Evolutionary conservation across 1,284 basidiomycete species (phyloP).

Genomic region (Malassezia obtusa): DNA sequence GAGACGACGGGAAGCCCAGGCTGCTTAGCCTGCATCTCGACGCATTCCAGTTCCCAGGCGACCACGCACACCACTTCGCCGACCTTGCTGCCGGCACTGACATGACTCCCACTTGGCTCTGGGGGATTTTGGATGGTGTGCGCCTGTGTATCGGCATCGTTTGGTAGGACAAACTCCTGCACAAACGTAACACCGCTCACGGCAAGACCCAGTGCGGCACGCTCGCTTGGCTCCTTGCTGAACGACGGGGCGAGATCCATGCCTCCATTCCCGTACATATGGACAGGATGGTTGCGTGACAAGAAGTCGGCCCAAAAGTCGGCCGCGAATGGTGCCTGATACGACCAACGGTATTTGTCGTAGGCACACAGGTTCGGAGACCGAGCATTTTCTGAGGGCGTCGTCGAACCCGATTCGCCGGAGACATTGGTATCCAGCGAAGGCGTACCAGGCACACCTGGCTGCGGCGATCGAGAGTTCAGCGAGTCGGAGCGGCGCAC

Average conservation of each 20-base stretch:
- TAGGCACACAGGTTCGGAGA: not conserved
- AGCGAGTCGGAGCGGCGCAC: slow-evolving; percentile 22
- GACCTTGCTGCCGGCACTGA: slow-evolving; percentile 43
- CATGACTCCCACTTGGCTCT: slow-evolving; percentile 12
- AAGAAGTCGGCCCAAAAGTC: slow-evolving; percentile 48
- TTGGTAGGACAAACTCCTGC: slow-evolving; percentile 48
- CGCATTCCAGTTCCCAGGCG: slow-evolving; percentile 48
- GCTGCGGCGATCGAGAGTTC: slow-evolving; percentile 1
- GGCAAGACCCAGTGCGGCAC: slow-evolving; percentile 43
- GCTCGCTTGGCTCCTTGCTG: slow-evolving; percentile 44
- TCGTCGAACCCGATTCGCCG: not conserved
- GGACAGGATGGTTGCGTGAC: slow-evolving; percentile 43
- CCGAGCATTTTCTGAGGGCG: not conserved
- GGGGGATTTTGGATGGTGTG: slow-evolving; percentile 13
- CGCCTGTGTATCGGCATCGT: slow-evolving; percentile 1
- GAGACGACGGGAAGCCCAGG: slow-evolving; percentile 40
- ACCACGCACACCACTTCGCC: slow-evolving; percentile 49
- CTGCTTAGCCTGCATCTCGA: slow-evolving; percentile 32
- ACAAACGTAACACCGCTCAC: slow-evolving; percentile 46
- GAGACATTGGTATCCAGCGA: not conserved
- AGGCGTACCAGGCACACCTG: not conserved
- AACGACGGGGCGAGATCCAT: slow-evolving; percentile 29
- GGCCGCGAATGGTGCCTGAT: slow-evolving; percentile 46
- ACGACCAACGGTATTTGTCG: slow-evolving; percentile 34
- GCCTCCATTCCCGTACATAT: slow-evolving; percentile 27